These are phyloP conservation scores for Nannochloropsis oceanica DNA, from an alignment of 108 stramenopile species.

Conservation along the genomic window DNA sequence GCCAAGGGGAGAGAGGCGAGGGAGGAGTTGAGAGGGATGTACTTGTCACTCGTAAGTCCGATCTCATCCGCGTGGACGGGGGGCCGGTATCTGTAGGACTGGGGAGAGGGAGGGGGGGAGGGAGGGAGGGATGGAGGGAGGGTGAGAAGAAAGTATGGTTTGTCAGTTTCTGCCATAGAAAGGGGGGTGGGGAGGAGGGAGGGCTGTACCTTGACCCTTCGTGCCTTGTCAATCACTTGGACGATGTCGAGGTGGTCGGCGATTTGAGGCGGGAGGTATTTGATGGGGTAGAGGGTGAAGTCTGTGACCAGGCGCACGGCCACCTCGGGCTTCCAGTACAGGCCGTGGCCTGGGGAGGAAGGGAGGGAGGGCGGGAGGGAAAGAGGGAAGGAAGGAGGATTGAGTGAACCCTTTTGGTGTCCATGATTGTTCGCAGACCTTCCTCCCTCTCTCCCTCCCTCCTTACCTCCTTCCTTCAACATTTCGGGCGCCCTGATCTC, in stretches of 20 bases:
- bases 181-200: too few species aligned
- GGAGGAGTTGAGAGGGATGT: constrained; percentile 74
- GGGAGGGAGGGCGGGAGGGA: too few species aligned
- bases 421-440: too few species aligned
- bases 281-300: constrained; percentile 25
- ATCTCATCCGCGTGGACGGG: constrained; percentile 78
- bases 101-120: not conserved
- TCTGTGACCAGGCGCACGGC: constrained; percentile 24
- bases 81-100: constrained; percentile 51
- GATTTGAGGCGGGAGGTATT: constrained; percentile 4
- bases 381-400: too few species aligned
- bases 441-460: too few species aligned
- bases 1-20: constrained; percentile 59
- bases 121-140: not conserved
- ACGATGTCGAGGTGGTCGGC: not conserved
- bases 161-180: too few species aligned
- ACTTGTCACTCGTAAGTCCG: constrained; percentile 78
- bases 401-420: too few species aligned
- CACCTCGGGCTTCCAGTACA: constrained; percentile 36
- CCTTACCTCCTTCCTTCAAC: too few species aligned
- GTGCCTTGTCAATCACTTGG: not conserved
- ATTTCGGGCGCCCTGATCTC: too few species aligned
- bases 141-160: not conserved
- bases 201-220: not conserved
- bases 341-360: too few species aligned